These are phyloP conservation scores for Samsoniella hepiali DNA, from an alignment of 2,329 filamentous ascomycete genomes.

Conservation along the genomic window DNA sequence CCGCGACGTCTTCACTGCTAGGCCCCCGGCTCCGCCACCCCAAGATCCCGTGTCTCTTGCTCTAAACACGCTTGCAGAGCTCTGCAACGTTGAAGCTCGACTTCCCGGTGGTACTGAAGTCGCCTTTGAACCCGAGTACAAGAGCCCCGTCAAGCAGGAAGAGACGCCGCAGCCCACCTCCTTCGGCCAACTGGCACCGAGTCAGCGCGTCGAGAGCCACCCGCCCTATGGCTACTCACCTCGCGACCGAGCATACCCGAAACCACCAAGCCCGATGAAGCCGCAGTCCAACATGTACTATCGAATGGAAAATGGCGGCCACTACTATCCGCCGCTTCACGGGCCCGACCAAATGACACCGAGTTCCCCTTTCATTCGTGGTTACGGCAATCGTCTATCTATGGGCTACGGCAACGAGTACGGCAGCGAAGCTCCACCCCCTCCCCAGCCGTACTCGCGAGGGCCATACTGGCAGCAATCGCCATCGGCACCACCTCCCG, in stretches of 20 bases:
- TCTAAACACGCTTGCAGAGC: constrained; percentile 35
- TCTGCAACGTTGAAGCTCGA: constrained; percentile 33
- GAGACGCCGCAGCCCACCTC: constrained; percentile 24
- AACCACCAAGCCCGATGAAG: neutral
- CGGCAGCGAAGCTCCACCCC: constrained; percentile 25
- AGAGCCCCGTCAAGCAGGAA: constrained; percentile 23
- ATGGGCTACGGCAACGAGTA: constrained; percentile 29
- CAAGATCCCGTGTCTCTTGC: constrained; percentile 26
- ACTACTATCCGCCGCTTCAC: constrained; percentile 25
- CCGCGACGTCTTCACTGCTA: constrained; percentile 39
- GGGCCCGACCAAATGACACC: constrained; percentile 27
- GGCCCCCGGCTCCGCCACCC: constrained; percentile 28
- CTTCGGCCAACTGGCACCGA: neutral
- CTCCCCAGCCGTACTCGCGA: constrained; percentile 28
- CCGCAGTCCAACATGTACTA: too few species aligned
- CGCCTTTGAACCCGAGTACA: constrained; percentile 2
- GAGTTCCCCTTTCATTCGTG: constrained; percentile 32
- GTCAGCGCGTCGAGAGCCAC: constrained; percentile 12
- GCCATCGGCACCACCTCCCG: constrained; percentile 26
- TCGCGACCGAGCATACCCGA: constrained; percentile 14
- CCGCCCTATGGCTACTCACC: constrained; percentile 14
- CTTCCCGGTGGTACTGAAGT: constrained; percentile 23
- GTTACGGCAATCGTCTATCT: constrained; percentile 28
- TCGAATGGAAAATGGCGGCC: neutral
- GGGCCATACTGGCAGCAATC: constrained; percentile 35